These are phyloP conservation scores for Danielia oregonensis DNA, from an alignment of 805 yeast species.

Conservation along the genomic window DNA sequence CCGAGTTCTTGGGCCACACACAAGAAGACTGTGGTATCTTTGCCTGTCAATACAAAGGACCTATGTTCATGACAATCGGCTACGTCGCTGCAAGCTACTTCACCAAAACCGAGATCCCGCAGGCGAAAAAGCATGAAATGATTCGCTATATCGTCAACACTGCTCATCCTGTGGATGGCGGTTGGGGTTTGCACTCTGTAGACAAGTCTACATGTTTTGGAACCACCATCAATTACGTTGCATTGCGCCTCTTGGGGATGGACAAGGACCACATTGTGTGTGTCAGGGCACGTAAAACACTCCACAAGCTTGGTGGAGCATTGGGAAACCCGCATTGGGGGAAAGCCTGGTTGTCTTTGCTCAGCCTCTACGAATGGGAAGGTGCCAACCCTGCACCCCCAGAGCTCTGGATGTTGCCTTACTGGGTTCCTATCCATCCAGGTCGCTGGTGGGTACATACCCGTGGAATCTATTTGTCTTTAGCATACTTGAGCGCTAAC, in stretches of 20 bases:
- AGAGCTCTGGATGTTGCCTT: conserved; percentile 87
- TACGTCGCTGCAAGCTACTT: conserved; percentile 72
- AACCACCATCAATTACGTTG: conserved; percentile 80
- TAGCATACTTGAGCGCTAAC: conserved; percentile 73
- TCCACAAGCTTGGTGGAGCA: conserved; percentile 83
- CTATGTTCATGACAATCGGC: conserved; percentile 96
- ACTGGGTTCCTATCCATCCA: conserved; percentile 80
- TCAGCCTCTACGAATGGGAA: conserved; percentile 86
- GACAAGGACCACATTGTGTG: conserved; percentile 72
- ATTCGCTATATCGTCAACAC: conserved; percentile 85
- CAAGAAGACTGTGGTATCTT: conserved; percentile 80
- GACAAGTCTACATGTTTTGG: conserved; percentile 97
- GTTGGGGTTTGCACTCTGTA: conserved; percentile 94
- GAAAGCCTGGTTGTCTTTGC: conserved; percentile 79
- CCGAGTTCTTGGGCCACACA: conserved; percentile 59
- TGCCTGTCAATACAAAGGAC: conserved; percentile 94
- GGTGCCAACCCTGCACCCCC: conserved; percentile 99
- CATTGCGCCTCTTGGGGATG: conserved; percentile 77
- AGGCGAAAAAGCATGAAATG: conserved; percentile 62
- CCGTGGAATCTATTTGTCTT: conserved; percentile 81
- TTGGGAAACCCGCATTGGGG: conserved; percentile 96
- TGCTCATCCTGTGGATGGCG: conserved; percentile 98
- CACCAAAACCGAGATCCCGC: conserved; percentile 64
- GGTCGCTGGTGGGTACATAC: conserved; percentile 99
- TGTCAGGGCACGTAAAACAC: conserved; percentile 66